Evolutionary conservation across 2,329 filamentous ascomycete genomes (phyloP), one percentile per base, ranked within the genome.

Genomic region (Diaporthe vaccinii): DNA sequence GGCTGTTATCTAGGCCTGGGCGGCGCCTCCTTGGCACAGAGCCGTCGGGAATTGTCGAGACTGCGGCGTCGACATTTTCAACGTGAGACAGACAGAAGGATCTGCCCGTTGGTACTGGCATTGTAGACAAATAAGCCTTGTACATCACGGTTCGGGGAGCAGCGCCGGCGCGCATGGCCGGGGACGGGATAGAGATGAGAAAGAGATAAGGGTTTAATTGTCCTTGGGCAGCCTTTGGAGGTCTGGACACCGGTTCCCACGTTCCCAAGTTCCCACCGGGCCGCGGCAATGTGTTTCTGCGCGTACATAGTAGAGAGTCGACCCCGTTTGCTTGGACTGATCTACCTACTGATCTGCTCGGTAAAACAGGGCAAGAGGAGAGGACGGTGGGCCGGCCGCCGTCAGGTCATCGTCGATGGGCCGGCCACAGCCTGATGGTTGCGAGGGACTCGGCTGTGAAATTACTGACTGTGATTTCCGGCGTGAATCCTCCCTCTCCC

Each of bases 301-400:
- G 28, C 7, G 31, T n/a, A n/a, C n/a, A n/a, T n/a, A n/a, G n/a
- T 3, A 67, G 28, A 49, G 61, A 49, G 61, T 44, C 59, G 25
- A 65, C 59, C 62, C 28, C 44, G 31, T 49, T 49, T 53, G 31
- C 46, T 39, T 39, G 46, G 34, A 53, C 65, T 53, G 65, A 68
- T 68, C 65, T 68, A 41, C 65, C 46, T 39, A 31, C 46, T 68
- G 65, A 68, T 68, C 65, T 68, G 65, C 65, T 68, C 65, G 65
- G 61, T 53, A 68, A 53, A 68, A 68, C 65, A 68, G 65, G 65
- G 46, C 65, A 68, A 68, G 65, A 68, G 46, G 65, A 68, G 46
- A 51, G 34, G 46, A 4, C 49, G 46, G 65, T 68, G 65, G 65
- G 49, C 46, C 31, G 34, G 34, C 10, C 14, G 31, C 31, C 65